Evolutionary conservation across 495 filamentous ascomycete species (phyloP), one percentile per base, ranked within the genome.

Genomic region (Penicillium argentinense): DNA sequence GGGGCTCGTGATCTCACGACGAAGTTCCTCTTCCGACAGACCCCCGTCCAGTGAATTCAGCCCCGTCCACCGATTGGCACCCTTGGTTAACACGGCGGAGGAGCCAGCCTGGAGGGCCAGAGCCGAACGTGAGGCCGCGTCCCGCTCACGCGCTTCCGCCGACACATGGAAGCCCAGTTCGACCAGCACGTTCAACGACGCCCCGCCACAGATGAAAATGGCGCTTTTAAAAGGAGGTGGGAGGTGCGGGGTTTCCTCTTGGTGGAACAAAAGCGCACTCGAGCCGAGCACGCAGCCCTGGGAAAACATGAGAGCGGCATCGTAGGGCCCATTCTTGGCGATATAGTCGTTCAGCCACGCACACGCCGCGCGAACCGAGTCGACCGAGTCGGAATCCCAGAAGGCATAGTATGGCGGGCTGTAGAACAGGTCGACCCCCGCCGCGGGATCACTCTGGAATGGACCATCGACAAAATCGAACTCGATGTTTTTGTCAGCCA

Each of bases 381-480:
- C 56, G 30, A 61, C 30, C 13, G 66, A 62, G 21, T 62, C 57
- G 1, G 51, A 47, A 4, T 71, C 59, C 61, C 67, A 83, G 59
- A 70, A 83, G 43, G 72, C 71, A 54, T 74, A 75, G 57, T 71
- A 69, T 0, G 73, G 72, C 0, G 72, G 65, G 24, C 64, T 45
- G 60, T 76, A 81, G 53, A 84, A 71, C 11, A 76, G 62, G 26
- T 78, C 73, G 37, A 83, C 61, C 16, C 79, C 81, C 0, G 77
- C 59, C 0, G 81, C 79, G 0, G 81, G 59, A 6, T 50, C 36
- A 18, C 48, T 62, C 25, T 56, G 44, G 41, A 71, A 71, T 17
- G 73, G 76, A 2, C 63, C 82, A 48, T 85, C 75, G 47, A 77
- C 22, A 51, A 84, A 85, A 49, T 83, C 75, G 63, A 83, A 83